Evolutionary conservation across 208 protist genomes (phyloP), one percentile per base, ranked within the genome.

Genomic region (Leishmania amazonensis): DNA sequence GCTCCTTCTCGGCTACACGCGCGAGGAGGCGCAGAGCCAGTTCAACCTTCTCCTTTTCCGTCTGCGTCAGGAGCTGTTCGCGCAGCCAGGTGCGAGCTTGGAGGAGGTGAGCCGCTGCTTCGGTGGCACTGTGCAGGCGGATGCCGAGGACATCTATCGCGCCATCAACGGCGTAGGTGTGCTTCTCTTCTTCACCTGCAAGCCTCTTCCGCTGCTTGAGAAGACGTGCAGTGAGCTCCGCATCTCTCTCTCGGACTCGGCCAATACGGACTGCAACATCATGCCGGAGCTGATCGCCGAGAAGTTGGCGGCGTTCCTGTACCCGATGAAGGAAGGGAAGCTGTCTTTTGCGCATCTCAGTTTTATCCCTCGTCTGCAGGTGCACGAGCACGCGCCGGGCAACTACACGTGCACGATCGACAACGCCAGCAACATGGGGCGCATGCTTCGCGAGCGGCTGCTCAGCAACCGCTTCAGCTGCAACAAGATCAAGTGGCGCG

Each of bases 381-480:
- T 97, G 74, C 91, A 97, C 81, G 94, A 97, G 77, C 86, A 91
- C 79, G 89, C 88, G 8, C 89, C 90, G n/a, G 92, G 94, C 53
- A 91, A 89, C 77, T 97, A 91, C 85, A 93, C 90, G 1, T 95
- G 91, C 83, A 94, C 90, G 19, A 76, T 97, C 47, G 94, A 97
- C 79, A 93, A 93, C 78, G 92, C 92, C 2, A 88, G 87, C 75
- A 84, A 87, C 72, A 83, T 95, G 73, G 89, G 87, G 58, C 86
- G 85, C 49, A 81, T 95, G 65, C 78, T 87, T 60, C 75, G 87
- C 40, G 88, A 94, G 76, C 86, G 88, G 28, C 79, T 93, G 42
- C 70, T 92, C 78, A 95, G 91, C 82, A 97, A 97, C 82, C 90
- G 90, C 35, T 97, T 97, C 83, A 94, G 84, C 78, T 95, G 88